Percentiles rank a stretch among this genome's conserved stretches.
These are phyloP conservation scores for Alternaria arbusti DNA, from an alignment of 2,329 filamentous ascomycete genomes.

Conservation along the genomic window DNA sequence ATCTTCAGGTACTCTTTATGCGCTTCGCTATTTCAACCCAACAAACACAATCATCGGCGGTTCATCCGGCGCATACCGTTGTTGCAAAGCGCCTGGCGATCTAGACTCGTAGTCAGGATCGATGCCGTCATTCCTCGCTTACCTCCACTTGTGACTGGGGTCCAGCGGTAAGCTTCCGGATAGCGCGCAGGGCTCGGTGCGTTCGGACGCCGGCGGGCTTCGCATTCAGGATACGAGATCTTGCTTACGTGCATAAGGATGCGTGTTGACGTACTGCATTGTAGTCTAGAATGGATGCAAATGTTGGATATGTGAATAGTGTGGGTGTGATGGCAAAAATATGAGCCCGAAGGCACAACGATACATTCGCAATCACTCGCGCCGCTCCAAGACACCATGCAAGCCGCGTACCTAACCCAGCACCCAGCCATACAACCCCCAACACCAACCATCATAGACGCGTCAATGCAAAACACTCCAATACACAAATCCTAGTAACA, in stretches of 20 bases:
- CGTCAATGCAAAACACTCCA: background rate
- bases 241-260: constrained; percentile 2
- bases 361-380: background rate
- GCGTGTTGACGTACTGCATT: background rate
- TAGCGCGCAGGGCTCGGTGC: background rate
- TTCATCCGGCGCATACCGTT: constrained; percentile 2
- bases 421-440: background rate
- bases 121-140: constrained; percentile 34
- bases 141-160: constrained; percentile 2
- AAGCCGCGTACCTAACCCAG: background rate
- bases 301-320: background rate
- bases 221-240: background rate
- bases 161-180: background rate
- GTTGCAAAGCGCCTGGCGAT: constrained; percentile 23
- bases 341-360: background rate
- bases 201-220: constrained; percentile 3
- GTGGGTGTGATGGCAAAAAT: background rate
- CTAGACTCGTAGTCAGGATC: constrained; percentile 32
- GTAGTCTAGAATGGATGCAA: background rate
- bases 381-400: constrained; percentile 5
- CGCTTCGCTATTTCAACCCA: background rate
- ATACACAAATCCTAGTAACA: constrained; percentile 8
- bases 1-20: constrained; percentile 3
- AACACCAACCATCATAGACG: background rate
- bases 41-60: background rate